These are phyloP conservation scores for Lentithecium fluviatile DNA, from an alignment of 495 filamentous ascomycete genomes.

Conservation along the genomic window DNA sequence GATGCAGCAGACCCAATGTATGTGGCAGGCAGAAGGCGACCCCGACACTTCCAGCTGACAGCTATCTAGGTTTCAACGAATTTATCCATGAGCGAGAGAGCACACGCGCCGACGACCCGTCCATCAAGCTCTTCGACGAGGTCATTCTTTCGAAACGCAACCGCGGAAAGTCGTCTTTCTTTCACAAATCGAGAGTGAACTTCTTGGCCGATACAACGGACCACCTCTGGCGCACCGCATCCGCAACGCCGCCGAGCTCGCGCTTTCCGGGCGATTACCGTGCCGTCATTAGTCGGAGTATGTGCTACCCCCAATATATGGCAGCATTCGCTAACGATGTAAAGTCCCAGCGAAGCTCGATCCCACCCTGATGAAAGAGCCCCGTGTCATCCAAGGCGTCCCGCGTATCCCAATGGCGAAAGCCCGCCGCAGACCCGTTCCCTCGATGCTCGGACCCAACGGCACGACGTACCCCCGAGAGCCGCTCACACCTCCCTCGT, in stretches of 20 bases:
- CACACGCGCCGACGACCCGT: constrained; percentile 59
- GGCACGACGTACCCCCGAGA: constrained; percentile 15
- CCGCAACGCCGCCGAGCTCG: constrained; percentile 70
- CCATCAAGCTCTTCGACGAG: constrained; percentile 88
- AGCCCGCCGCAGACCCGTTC: constrained; percentile 46
- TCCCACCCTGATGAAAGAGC: constrained; percentile 79
- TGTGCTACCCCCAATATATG: constrained; percentile 16
- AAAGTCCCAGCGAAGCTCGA: constrained; percentile 81
- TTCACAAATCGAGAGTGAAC: constrained; percentile 52
- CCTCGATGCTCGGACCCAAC: constrained; percentile 39
- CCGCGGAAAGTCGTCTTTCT: constrained; percentile 59
- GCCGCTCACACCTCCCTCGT: constrained; percentile 27
- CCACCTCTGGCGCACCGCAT: constrained; percentile 89
- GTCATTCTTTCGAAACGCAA: constrained; percentile 94
- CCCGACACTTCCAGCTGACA: background rate
- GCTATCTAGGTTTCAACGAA: constrained; percentile 75
- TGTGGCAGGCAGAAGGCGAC: constrained; percentile 19
- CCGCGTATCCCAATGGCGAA: constrained; percentile 43
- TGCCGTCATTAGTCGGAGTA: constrained; percentile 59
- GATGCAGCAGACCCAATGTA: constrained; percentile 91
- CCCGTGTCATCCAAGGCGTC: constrained; percentile 46
- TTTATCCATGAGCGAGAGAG: constrained; percentile 92
- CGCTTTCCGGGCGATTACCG: constrained; percentile 70
- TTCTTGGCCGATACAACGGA: constrained; percentile 85
- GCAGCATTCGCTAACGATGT: constrained; percentile 9